phyloP scores from a whole-genome alignment of 2,329 filamentous ascomycete species.

The Scedosporium apiospermum region DNA sequence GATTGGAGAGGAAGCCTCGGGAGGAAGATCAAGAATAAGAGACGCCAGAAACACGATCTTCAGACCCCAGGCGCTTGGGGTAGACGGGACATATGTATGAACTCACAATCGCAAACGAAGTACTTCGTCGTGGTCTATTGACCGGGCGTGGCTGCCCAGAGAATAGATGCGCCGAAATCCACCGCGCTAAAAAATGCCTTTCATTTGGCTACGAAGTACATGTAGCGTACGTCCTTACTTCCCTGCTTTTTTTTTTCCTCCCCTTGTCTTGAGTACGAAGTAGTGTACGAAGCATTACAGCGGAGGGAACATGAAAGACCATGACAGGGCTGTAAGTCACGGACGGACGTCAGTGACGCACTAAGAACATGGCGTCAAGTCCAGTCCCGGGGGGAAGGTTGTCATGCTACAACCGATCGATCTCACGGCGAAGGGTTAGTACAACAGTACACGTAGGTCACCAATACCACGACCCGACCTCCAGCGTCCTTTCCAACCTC shows the following conservation, averaged over 20 bases:
- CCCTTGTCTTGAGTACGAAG: not conserved
- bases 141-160: too few species aligned
- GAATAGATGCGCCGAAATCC: not conserved
- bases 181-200: not conserved
- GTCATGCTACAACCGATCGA: not conserved
- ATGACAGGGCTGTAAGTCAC: constrained; percentile 6
- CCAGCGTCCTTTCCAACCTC: too few species aligned
- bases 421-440: too few species aligned
- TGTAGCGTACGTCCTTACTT: not conserved
- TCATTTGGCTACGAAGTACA: not conserved
- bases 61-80: not conserved
- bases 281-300: not conserved
- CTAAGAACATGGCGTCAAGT: not conserved
- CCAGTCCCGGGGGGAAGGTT: not conserved
- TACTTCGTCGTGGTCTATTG: not conserved
- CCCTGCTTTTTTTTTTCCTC: not conserved
- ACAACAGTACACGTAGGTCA: too few species aligned
- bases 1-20: not conserved
- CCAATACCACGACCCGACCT: too few species aligned
- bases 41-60: constrained; percentile 5
- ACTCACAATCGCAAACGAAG: not conserved
- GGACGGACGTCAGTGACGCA: constrained; percentile 5
- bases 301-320: not conserved
- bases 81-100: not conserved
- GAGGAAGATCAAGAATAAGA: not conserved